A percentile compares a stretch with the other conserved stretches of the same genome.
Evolutionary conservation across 106 monocot genomes (phyloP).

Genomic region (Dactylorhiza incarnata): DNA sequence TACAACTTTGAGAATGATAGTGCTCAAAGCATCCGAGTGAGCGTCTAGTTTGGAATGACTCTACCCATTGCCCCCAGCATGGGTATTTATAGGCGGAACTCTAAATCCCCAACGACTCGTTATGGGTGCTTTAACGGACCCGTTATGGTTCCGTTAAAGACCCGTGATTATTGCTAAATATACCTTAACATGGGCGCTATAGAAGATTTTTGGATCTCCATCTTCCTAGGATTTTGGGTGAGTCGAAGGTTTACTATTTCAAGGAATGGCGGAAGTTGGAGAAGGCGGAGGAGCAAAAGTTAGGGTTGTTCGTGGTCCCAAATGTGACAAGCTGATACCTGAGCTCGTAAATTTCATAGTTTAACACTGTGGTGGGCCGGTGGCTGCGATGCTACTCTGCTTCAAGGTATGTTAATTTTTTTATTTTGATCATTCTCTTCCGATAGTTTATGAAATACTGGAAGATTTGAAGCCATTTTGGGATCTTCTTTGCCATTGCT

Average conservation of each 20-base stretch:
- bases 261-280: conserved; percentile 8
- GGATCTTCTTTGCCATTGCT: neutral
- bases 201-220: neutral
- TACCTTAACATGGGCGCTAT: too few relatives aligned
- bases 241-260: neutral
- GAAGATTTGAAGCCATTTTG: neutral
- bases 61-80: too few relatives aligned
- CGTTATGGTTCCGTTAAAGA: too few relatives aligned
- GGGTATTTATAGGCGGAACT: too few relatives aligned
- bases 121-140: too few relatives aligned
- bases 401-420: conserved; percentile 69
- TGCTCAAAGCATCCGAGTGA: too few relatives aligned
- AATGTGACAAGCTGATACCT: conserved; percentile 82
- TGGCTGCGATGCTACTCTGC: conserved; percentile 76
- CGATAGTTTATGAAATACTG: neutral
- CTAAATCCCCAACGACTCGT: too few relatives aligned
- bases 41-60: too few relatives aligned
- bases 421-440: neutral
- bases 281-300: conserved; percentile 41
- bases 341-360: conserved; percentile 71
- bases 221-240: conserved; percentile 1
- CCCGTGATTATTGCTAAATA: too few relatives aligned
- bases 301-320: conserved; percentile 85
- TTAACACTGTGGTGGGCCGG: conserved; percentile 85
- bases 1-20: too few relatives aligned